Evolutionary conservation across 2,329 filamentous ascomycete species (phyloP), one percentile per base, ranked within the genome.

Genomic region (Cladosporium austrohemisphaericum): DNA sequence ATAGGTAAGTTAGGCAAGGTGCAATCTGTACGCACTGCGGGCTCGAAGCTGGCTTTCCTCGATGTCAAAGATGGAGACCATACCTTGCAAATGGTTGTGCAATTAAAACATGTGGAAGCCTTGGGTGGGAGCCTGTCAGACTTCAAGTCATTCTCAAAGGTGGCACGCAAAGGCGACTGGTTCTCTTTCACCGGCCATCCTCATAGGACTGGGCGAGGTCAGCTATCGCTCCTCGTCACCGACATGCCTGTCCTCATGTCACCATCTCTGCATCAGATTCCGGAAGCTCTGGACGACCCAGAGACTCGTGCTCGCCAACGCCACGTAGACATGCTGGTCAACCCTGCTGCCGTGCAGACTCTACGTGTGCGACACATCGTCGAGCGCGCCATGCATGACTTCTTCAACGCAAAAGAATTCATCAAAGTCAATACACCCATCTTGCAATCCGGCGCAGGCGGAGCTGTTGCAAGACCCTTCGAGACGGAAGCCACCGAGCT

Each of bases 361-460:
- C 72, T 97, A 43, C 79, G 84, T 25, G 75, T 93, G 19, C 83
- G 92, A 28, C 84, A 89, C 0, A 73, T 81, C 29, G 80, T 97
- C 52, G 83, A 89, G 55, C 82, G 84, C 51, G 79, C 81, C 56
- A 76, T 97, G 56, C 83, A 89, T 28, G 77, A 81, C 44, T 88
- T 86, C 65, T 81, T 97, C 49, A 75, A 88, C 52, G 74, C 81
- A 7, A 76, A 79, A 37, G 77, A 79, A 5, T 96, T 96, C 62
- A 73, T 90, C 47, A 91, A 96, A 69, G 90, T 97, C 38, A 87
- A 86, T 59, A 98, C 93, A 0, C 93, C 93, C 0, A 88, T 97
- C 50, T 76, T 98, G 45, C 84, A 87, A 6, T 81, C 85, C 38
- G 79, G 83, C 41, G 90, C 91, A 1, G 86, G 90, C n/a, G 93